Evolutionary conservation across 2,329 filamentous ascomycete species (phyloP), one percentile per base, ranked within the genome.

Genomic region (Fusarium fujikuroi): DNA sequence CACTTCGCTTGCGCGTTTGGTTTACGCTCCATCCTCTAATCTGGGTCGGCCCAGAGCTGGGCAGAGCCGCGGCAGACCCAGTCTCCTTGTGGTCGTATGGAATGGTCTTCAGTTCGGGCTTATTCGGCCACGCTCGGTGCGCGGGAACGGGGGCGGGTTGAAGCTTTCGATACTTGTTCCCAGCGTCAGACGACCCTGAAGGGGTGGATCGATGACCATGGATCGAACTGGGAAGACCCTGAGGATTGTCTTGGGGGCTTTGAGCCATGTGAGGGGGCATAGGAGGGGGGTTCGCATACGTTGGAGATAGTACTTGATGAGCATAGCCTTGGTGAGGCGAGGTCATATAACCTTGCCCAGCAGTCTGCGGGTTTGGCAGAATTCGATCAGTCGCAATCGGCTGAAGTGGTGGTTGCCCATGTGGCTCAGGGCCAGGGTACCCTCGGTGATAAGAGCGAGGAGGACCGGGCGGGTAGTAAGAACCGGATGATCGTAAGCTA

Each of bases 81-180:
- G 88, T 89, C 74, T 90, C 88, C 76, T 90, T 90, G 76, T 90
- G 89, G 25, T 87, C 86, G 71, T 90, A 90, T 42, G 86, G 87
- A 7, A 89, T 87, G 8, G 89, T 89, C 63, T 88, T 86, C n/a
- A 90, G 82, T 73, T 90, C 88, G 21, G 85, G 83, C 74, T 85
- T 86, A 62, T 82, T 81, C 11, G 80, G 77, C 78, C 84, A 86
- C 67, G 84, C 84, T 47, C 84, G 83, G 76, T 88, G 87, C 36
- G 87, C 83, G 11, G 87, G 85, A 30, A 88, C 84, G 1, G 88
- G 88, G 1, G 88, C 88, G 15, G 88, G 88, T 69, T 89, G 88
- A 43, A 90, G 85, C 79, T 89, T 89, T 50, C 88, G 85, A 75
- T 89, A 90, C 75, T 88, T 88, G 30, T 79, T 81, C 32, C 80